A percentile compares a stretch with the other conserved stretches of the same genome.
These are phyloP conservation scores for Chaetomidium leptoderma DNA, from an alignment of 495 filamentous ascomycete species.

Conservation along the genomic window DNA sequence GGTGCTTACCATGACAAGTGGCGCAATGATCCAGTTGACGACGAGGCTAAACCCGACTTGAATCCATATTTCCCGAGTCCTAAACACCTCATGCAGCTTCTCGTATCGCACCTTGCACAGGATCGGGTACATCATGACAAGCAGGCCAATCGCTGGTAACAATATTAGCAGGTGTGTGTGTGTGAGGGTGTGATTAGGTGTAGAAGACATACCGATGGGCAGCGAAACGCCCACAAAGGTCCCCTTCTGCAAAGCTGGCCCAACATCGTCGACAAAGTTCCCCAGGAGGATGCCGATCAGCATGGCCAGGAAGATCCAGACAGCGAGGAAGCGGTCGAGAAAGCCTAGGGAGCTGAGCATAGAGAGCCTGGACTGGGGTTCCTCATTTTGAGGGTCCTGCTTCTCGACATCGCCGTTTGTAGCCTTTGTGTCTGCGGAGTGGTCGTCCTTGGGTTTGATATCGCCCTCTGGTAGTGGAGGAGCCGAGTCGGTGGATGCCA, in stretches of 20 bases:
- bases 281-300: constrained; percentile 71
- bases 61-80: constrained; percentile 61
- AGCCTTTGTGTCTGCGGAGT: neutral
- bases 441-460: neutral
- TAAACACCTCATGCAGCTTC: constrained; percentile 65
- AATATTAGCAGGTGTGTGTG: neutral
- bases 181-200: neutral
- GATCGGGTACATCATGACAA: constrained; percentile 96
- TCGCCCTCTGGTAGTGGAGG: neutral
- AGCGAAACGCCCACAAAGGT: constrained; percentile 69
- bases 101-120: constrained; percentile 90
- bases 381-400: too few species aligned
- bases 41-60: constrained; percentile 76
- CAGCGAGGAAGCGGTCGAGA: constrained; percentile 70
- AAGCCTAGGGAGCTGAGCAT: constrained; percentile 55
- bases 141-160: constrained; percentile 63
- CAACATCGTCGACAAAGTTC: constrained; percentile 65
- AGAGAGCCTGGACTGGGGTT: constrained; percentile 25
- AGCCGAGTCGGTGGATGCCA: neutral
- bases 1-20: constrained; percentile 71
- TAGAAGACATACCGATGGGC: constrained; percentile 59
- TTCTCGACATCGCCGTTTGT: constrained; percentile 13
- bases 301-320: constrained; percentile 89
- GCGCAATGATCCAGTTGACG: constrained; percentile 87
- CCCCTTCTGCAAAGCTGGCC: constrained; percentile 61